Percentiles rank a stretch among this genome's conserved stretches.
These are phyloP conservation scores for Porogramme epimiltina DNA, from an alignment of 1,284 basidiomycete species.

Conservation along the genomic window DNA sequence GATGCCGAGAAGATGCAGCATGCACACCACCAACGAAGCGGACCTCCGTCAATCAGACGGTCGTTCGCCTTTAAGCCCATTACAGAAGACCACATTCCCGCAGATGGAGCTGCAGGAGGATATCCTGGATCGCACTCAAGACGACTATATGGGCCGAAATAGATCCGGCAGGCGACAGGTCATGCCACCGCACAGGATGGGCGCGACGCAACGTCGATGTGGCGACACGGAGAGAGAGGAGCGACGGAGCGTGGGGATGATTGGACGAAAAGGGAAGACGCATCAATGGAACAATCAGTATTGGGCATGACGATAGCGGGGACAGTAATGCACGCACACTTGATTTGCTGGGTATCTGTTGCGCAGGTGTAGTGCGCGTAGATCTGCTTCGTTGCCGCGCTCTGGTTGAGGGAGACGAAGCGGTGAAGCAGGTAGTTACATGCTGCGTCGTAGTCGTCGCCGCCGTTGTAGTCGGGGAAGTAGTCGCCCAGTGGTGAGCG, in stretches of 20 bases:
- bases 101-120: conserved; percentile 80
- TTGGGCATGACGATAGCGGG: not conserved
- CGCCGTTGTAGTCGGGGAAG: conserved; percentile 86
- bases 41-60: not conserved
- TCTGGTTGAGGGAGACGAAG: conserved; percentile 88
- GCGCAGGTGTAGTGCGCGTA: conserved; percentile 91
- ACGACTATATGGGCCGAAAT: conserved; percentile 53
- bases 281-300: conserved; percentile 15
- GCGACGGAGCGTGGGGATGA: not conserved
- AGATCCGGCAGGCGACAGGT: conserved; percentile 6
- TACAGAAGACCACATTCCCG: conserved; percentile 85
- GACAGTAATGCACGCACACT: conserved; percentile 53
- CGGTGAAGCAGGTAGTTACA: conserved; percentile 86
- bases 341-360: conserved; percentile 88
- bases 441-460: conserved; percentile 84
- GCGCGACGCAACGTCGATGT: conserved; percentile 3
- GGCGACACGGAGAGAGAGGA: not conserved
- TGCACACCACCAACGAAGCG: conserved; percentile 10
- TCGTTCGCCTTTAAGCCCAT: conserved; percentile 3
- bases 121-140: conserved; percentile 80
- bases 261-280: not conserved
- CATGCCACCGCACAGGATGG: conserved; percentile 3
- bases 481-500: conserved; percentile 86
- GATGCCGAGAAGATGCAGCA: conserved; percentile 16
- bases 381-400: conserved; percentile 83